phyloP scores from a whole-genome alignment of 495 filamentous ascomycete species.

The Aspergillus ostianus region DNA sequence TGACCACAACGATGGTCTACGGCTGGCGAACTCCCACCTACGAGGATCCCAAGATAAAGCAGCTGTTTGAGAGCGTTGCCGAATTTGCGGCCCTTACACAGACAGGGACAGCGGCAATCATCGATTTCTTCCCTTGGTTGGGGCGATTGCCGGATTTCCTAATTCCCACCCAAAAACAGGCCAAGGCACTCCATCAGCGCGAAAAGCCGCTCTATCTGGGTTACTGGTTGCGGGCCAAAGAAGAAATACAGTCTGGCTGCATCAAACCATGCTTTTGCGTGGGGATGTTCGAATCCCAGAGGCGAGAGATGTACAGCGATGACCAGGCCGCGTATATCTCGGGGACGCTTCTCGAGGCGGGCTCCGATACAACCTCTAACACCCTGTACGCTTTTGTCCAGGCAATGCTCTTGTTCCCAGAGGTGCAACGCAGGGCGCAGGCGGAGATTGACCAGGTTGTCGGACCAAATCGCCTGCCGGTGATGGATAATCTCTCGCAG shows the following conservation, averaged over 20 bases:
- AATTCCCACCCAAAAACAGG: conserved; percentile 28
- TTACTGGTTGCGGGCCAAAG: conserved; percentile 39
- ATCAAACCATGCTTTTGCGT: conserved; percentile 31
- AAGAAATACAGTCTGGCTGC: conserved; percentile 27
- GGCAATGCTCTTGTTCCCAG: conserved; percentile 43
- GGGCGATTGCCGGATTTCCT: conserved; percentile 28
- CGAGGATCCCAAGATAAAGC: conserved; percentile 50
- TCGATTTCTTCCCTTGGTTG: conserved; percentile 35
- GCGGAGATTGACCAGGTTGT: conserved; percentile 42
- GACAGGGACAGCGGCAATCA: conserved; percentile 35
- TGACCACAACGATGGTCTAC: conserved; percentile 57
- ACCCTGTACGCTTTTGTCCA: conserved; percentile 41
- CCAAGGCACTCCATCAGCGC: conserved; percentile 37
- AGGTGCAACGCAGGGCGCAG: conserved; percentile 49
- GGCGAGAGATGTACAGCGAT: conserved; percentile 26
- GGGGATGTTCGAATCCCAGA: conserved; percentile 38
- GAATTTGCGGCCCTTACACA: conserved; percentile 44
- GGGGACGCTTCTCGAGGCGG: conserved; percentile 44
- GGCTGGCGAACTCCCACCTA: conserved; percentile 48
- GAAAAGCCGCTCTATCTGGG: conserved; percentile 33
- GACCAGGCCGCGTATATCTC: conserved; percentile 41
- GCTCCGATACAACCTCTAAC: conserved; percentile 41
- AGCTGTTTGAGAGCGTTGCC: conserved; percentile 53
- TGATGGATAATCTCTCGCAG: conserved; percentile 22
- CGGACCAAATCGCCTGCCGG: conserved; percentile 22